Conservation (phyloP, 2,329 filamentous ascomycete genomes). For the Alternaria gansuensis region DNA sequence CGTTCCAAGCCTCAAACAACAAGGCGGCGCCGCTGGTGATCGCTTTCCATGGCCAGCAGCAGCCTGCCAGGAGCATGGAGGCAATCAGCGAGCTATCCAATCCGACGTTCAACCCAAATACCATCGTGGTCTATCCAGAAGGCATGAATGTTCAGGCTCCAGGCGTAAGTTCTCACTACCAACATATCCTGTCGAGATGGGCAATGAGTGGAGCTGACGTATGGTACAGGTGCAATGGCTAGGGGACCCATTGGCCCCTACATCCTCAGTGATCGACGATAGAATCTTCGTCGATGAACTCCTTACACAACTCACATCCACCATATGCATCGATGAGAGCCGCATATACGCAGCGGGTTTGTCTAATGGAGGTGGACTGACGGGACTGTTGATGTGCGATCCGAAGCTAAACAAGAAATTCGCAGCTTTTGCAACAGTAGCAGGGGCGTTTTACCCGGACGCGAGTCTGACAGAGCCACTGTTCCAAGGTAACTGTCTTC, state of each 20-base stretch:
- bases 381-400: slow-evolving; percentile 58
- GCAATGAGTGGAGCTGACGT: background rate
- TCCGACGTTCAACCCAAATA: slow-evolving; percentile 28
- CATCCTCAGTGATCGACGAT: slow-evolving; percentile 52
- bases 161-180: slow-evolving; percentile 24
- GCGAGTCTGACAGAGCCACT: slow-evolving; percentile 27
- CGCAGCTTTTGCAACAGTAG: slow-evolving; percentile 59
- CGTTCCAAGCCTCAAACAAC: slow-evolving; percentile 25
- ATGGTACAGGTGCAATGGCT: slow-evolving; percentile 48
- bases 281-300: slow-evolving; percentile 56
- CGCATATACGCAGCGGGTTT: slow-evolving; percentile 60
- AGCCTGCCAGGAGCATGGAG: slow-evolving; percentile 35
- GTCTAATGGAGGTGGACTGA: slow-evolving; percentile 63
- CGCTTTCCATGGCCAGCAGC: slow-evolving; percentile 32
- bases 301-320: slow-evolving; percentile 47
- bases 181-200: background rate
- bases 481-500: slow-evolving; percentile 27
- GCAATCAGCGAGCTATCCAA: slow-evolving; percentile 32
- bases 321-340: slow-evolving; percentile 56
- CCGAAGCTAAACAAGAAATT: slow-evolving; percentile 51
- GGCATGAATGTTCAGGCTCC: slow-evolving; percentile 29
- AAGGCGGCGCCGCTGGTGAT: slow-evolving; percentile 30
- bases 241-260: slow-evolving; percentile 51
- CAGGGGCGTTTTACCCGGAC: slow-evolving; percentile 56
- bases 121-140: slow-evolving; percentile 35